Percentiles rank a stretch among this genome's conserved stretches.
These are phyloP conservation scores for Epichloe festucae DNA, from an alignment of 2,329 filamentous ascomycete genomes.

Conservation along the genomic window DNA sequence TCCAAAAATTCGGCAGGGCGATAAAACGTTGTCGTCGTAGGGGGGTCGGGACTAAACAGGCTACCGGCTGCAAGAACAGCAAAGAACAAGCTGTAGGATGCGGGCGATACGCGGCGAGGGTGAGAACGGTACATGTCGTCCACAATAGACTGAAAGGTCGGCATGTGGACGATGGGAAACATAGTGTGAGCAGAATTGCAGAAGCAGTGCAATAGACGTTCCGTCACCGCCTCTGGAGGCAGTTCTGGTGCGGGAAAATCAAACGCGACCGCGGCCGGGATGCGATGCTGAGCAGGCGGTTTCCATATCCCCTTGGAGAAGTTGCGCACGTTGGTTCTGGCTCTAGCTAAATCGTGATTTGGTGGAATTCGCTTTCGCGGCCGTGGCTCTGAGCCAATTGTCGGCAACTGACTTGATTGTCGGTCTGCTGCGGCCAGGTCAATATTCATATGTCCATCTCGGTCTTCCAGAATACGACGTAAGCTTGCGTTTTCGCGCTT, in stretches of 20 bases:
- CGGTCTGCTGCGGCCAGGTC: slow-evolving; percentile 36
- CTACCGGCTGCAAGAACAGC: slow-evolving; percentile 72
- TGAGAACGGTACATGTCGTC: slow-evolving; percentile 63
- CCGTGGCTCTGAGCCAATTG: slow-evolving; percentile 52
- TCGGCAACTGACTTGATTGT: slow-evolving; percentile 43
- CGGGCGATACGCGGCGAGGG: slow-evolving; percentile 42
- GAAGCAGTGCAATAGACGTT: slow-evolving; percentile 64
- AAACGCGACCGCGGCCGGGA: slow-evolving; percentile 33
- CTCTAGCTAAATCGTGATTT: slow-evolving; percentile 57
- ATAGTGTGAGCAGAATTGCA: slow-evolving; percentile 64
- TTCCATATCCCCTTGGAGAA: slow-evolving; percentile 72
- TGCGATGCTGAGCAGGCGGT: slow-evolving; percentile 55
- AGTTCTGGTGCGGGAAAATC: slow-evolving; percentile 48
- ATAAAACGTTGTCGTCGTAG: slow-evolving; percentile 39
- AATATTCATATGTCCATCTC: slow-evolving; percentile 36
- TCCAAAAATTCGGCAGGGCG: slow-evolving; percentile 55
- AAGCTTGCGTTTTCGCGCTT: slow-evolving; percentile 69
- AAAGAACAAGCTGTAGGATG: slow-evolving; percentile 73
- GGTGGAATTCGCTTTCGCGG: slow-evolving; percentile 47
- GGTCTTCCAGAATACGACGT: slow-evolving; percentile 46
- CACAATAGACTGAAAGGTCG: slow-evolving; percentile 62
- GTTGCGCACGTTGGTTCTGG: slow-evolving; percentile 58
- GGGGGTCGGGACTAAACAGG: slow-evolving; percentile 47
- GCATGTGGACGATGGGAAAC: slow-evolving; percentile 81
- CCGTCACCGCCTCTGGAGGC: slow-evolving; percentile 56